Base-by-base conservation (phyloP, 2,329 filamentous ascomycete genomes). In the Sporothrix dimorphospora region DNA sequence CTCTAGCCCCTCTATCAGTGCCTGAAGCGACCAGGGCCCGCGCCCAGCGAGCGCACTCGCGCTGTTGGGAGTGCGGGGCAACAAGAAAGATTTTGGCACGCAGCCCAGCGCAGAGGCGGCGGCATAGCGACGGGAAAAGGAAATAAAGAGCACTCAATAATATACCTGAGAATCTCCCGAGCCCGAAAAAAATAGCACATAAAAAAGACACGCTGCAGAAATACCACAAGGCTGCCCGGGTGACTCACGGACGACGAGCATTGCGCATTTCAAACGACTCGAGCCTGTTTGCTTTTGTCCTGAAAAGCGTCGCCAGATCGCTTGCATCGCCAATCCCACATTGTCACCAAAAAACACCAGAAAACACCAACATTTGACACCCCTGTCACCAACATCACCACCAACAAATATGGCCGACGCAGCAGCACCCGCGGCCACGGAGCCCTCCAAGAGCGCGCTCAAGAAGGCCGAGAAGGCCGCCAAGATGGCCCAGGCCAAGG, bases 391-490 rank as follows among this genome's bases (percentile, higher is more conserved):
- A 24, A 21, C 42, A 65, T 16, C 16, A 51, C 38, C 21, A 59
- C 27, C 53, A 19, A 38, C 68, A 70, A 14, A 69, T 66, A 75
- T 75, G 72, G 74, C 76, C 72, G 78, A 79, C 71, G 70, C 76
- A 38, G 65, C 65, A 12, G 19, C 65, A 45, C 42, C 65, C 45
- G 45, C 65, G 21, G 24, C n/a, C 11, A 75, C 77, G 63, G 82
- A 82, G 74, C 83, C 82, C 72, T 90, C 88, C 76, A 90, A 90
- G 84, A 89, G 87, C 80, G 88, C 88, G 76, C 80, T 87, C 78
- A 90, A 90, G 81, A 90, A 90, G 84, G 88, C 88, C 67, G 88
- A 90, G 82, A 90, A 90, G 83, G 84, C 87, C 79, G 86, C 87
- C 47, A 89, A 89, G 82, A 82, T 86, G 79, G 88, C 87, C 38